phyloP scores from a whole-genome alignment of 306 rosid species.

The Neltuma alba region DNA sequence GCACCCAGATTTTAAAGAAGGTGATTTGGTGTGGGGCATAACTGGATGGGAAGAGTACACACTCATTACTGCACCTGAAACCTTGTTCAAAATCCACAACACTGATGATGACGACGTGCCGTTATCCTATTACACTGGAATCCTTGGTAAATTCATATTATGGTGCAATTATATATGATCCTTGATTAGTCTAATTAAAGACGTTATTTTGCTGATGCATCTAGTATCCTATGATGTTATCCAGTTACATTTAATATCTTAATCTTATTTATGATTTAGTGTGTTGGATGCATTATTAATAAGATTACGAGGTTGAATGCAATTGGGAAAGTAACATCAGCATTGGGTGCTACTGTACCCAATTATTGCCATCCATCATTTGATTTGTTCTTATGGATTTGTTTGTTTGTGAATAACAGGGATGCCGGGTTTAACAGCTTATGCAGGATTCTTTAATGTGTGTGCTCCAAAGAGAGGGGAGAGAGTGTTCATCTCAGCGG shows the following conservation, averaged over 20 bases:
- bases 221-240: too few species aligned
- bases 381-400: too few species aligned
- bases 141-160: background rate
- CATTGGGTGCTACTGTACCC: too few species aligned
- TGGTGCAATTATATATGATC: background rate
- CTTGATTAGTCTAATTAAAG: too few species aligned
- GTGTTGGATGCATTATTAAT: too few species aligned
- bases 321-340: too few species aligned
- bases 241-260: too few species aligned
- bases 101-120: background rate
- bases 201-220: too few species aligned
- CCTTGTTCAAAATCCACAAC: constrained; percentile 9
- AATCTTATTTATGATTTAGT: too few species aligned
- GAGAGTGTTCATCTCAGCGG: constrained; percentile 22
- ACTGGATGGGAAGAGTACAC: constrained; percentile 30
- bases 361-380: background rate
- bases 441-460: constrained; percentile 14
- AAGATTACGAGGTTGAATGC: too few species aligned
- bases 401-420: background rate
- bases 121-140: background rate
- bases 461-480: constrained; percentile 20
- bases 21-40: constrained; percentile 8
- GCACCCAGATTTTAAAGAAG: constrained; percentile 10
- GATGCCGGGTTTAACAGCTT: constrained; percentile 29
- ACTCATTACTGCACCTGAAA: background rate